Evolutionary conservation across 345 rosid genomes (phyloP).

Genomic region (Linum trigynum): DNA sequence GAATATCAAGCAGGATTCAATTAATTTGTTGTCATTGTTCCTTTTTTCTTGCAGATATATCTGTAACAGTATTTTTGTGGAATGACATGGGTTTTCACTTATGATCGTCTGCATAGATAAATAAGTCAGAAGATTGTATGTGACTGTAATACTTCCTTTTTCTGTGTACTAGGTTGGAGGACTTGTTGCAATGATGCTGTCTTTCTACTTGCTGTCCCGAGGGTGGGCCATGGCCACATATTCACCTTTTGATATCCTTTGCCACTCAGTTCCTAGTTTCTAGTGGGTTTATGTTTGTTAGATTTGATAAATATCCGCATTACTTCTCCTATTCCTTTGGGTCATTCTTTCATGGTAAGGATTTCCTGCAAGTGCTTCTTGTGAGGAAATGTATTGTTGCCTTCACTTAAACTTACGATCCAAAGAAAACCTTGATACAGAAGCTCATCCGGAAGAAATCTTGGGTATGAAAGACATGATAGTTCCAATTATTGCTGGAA

Average conservation of each 20-base stretch:
- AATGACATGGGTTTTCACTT: no score
- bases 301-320: not conserved
- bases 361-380: conserved; percentile 5
- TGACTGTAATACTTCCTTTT: not conserved
- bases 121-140: not conserved
- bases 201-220: conserved; percentile 82
- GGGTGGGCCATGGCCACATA: conserved; percentile 87
- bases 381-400: conserved; percentile 18
- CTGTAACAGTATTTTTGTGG: no score
- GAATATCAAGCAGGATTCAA: not conserved
- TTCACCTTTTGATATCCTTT: conserved; percentile 90
- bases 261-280: conserved; percentile 3
- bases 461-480: conserved; percentile 69
- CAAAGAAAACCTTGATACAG: conserved; percentile 36
- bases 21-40: not conserved
- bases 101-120: no score
- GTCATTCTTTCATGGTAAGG: not conserved
- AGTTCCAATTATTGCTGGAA: conserved; percentile 83
- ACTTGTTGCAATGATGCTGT: conserved; percentile 74
- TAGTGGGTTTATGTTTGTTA: conserved; percentile 4
- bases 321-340: not conserved
- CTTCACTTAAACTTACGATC: conserved; percentile 64
- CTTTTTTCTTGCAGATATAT: no score
- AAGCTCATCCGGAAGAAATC: conserved; percentile 39
- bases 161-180: conserved; percentile 63